Conservation (phyloP, 2,329 filamentous ascomycete species). For the Monosporascus sp. region DNA sequence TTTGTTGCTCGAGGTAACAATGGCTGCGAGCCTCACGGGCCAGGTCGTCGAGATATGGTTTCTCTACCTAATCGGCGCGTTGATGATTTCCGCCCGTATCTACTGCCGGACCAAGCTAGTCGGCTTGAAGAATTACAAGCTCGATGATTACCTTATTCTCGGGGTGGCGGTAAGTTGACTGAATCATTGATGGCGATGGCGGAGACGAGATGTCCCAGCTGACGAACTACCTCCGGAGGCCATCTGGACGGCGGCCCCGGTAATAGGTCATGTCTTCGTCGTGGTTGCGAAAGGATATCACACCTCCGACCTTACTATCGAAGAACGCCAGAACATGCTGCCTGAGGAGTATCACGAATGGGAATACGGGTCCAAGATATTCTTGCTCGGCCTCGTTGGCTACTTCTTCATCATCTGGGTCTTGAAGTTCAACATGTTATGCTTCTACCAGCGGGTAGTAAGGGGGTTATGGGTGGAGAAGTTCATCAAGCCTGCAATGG, state of each 20-base stretch:
- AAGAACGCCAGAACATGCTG: conserved; percentile 26
- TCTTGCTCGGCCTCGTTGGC: conserved; percentile 27
- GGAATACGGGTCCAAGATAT: conserved; percentile 29
- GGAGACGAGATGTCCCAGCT: conserved; percentile 15
- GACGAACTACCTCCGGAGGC: conserved; percentile 1
- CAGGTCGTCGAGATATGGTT: conserved; percentile 30
- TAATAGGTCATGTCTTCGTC: conserved; percentile 15
- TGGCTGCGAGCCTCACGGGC: not conserved
- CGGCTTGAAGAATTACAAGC: conserved; percentile 24
- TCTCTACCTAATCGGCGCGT: conserved; percentile 27
- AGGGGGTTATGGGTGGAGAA: conserved; percentile 28
- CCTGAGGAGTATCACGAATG: conserved; percentile 20
- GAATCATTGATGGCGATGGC: conserved; percentile 9
- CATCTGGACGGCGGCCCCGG: conserved; percentile 4
- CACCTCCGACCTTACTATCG: conserved; percentile 22
- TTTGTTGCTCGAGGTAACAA: too few relatives aligned
- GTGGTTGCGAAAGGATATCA: conserved; percentile 23
- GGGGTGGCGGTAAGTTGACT: conserved; percentile 2
- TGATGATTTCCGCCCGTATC: conserved; percentile 25
- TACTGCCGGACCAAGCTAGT: conserved; percentile 28
- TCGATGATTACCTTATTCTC: conserved; percentile 29
- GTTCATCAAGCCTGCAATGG: conserved; percentile 30
- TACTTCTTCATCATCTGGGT: conserved; percentile 33
- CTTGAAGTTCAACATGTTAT: conserved; percentile 36
- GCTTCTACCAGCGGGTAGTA: conserved; percentile 32